Base-by-base conservation (phyloP, 257 asterid species). In the Eucommia ulmoides region DNA sequence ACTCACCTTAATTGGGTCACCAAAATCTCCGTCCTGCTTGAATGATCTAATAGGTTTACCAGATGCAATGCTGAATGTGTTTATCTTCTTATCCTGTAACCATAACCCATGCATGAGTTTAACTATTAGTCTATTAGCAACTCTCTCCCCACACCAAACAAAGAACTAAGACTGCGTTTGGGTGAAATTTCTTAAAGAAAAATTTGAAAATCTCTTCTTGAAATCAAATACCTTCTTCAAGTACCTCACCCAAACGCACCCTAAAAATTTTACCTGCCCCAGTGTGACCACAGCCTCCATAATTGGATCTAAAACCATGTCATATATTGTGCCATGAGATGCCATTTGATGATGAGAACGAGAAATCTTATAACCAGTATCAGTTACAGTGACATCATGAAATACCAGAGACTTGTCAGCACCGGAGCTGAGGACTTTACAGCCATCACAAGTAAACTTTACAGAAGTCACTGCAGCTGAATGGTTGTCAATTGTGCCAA, bases 371-470 rank as follows among this genome's bases (percentile, higher is more conserved):
- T 64, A 65, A 49, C 67, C 75, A 53, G 41, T 65, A 51, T 64
- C 67, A n/a, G 69, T 69, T 62, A 65, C 33, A 23, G 67, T 68
- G 49, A 82, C 50, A 65, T 70, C 62, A 63, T 75, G 80, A 47
- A 82, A 69, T 58, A 74, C 78, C 67, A 76, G 60, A 35, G 67
- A 76, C 75, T 85, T 82, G 53, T 76, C 77, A 48, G 75, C 68
- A 33, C 72, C 50, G 52, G 78, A 76, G 59, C 88, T 82, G 45
- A 79, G 74, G 54, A 82, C 70, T 65, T 69, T 67, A 35, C 33
- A n/a, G 55, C 83, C 88, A 62, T 53, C 71, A 58, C 45, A 54
- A 45, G 71, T 53, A 54, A 80, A 71, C 56, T 74, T 82, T 56
- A 76, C 67, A 17, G 65, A 75, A 52, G 75, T 69, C 54, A 72